Evolutionary conservation across 768 basidiomycete genomes (phyloP).

Genomic region (Lactifluus hygrophoroides): DNA sequence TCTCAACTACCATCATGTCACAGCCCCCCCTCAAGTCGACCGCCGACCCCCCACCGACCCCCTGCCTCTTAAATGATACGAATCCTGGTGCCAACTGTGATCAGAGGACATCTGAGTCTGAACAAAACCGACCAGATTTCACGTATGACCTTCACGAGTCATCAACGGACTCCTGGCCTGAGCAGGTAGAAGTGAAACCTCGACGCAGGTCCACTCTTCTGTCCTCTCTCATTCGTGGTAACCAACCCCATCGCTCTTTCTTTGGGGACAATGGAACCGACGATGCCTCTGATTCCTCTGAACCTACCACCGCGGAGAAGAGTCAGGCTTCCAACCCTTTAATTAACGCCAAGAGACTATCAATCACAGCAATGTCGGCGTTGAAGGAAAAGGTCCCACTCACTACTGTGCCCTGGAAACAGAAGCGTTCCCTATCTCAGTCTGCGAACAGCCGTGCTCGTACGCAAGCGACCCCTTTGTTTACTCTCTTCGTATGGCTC

Average conservation of each 20-base stretch:
- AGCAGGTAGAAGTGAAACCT: slow-evolving; percentile 8
- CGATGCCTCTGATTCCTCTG: neutral
- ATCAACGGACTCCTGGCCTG: slow-evolving; percentile 10
- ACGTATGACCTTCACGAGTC: neutral
- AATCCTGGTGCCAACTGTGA: neutral
- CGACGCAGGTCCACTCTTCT: slow-evolving; percentile 12
- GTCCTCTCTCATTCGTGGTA: slow-evolving; percentile 9
- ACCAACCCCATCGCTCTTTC: slow-evolving; percentile 12
- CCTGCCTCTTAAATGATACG: neutral
- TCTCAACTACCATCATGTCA: slow-evolving; percentile 10
- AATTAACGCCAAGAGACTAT: neutral
- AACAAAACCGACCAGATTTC: slow-evolving; percentile 1
- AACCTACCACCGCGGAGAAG: neutral
- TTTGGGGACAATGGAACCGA: slow-evolving; percentile 1
- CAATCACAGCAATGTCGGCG: slow-evolving; percentile 1
- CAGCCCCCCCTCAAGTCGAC: neutral
- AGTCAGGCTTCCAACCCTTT: neutral
- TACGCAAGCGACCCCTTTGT: neutral
- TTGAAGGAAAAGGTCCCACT: slow-evolving; percentile 12
- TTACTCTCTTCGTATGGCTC: neutral
- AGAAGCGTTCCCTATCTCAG: neutral
- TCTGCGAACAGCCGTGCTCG: slow-evolving; percentile 13
- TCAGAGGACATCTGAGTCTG: neutral
- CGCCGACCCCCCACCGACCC: neutral
- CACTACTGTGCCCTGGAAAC: slow-evolving; percentile 7